Conservation (phyloP, 108 stramenopile species). For the Mayamaea pseudoterrestris region DNA sequence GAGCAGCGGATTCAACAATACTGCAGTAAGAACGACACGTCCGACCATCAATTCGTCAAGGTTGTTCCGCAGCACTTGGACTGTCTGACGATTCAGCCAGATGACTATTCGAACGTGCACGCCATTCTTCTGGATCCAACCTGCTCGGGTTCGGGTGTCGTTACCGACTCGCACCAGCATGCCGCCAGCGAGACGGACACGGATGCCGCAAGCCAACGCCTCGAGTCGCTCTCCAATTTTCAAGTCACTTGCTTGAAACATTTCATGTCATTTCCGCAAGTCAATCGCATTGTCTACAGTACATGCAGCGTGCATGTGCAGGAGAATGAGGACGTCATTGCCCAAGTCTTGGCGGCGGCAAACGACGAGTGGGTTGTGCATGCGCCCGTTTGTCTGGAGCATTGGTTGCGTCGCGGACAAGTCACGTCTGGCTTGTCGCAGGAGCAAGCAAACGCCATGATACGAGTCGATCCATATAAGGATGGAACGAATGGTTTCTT, state of each 20-base stretch:
- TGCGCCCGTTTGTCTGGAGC: slow-evolving; percentile 55
- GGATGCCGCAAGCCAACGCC: slow-evolving; percentile 23
- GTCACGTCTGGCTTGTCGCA: slow-evolving; percentile 20
- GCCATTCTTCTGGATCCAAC: slow-evolving; percentile 95
- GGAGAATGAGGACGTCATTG: slow-evolving; percentile 94
- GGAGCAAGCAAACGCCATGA: slow-evolving; percentile 57
- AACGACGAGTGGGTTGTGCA: slow-evolving; percentile 34
- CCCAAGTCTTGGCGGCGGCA: slow-evolving; percentile 34
- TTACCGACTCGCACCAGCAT: slow-evolving; percentile 52
- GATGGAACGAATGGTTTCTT: slow-evolving; percentile 98
- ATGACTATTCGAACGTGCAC: slow-evolving; percentile 41
- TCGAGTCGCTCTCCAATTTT: slow-evolving; percentile 75
- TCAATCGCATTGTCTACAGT: slow-evolving; percentile 91
- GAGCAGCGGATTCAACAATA: slow-evolving; percentile 45
- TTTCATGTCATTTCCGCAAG: slow-evolving; percentile 79
- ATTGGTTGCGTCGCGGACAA: slow-evolving; percentile 81
- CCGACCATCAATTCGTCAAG: slow-evolving; percentile 1
- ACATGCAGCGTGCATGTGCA: slow-evolving; percentile 92
- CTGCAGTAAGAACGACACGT: slow-evolving; percentile 7
- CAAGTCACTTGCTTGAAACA: slow-evolving; percentile 82
- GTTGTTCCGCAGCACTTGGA: slow-evolving; percentile 49
- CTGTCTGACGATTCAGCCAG: slow-evolving; percentile 63
- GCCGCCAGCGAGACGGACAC: slow-evolving; percentile 16
- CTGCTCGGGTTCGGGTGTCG: slow-evolving; percentile 96
- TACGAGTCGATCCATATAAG: slow-evolving; percentile 74